Evolutionary conservation across 768 basidiomycete genomes (phyloP), one percentile per base, ranked within the genome.

Genomic region (Mycena belliarum): DNA sequence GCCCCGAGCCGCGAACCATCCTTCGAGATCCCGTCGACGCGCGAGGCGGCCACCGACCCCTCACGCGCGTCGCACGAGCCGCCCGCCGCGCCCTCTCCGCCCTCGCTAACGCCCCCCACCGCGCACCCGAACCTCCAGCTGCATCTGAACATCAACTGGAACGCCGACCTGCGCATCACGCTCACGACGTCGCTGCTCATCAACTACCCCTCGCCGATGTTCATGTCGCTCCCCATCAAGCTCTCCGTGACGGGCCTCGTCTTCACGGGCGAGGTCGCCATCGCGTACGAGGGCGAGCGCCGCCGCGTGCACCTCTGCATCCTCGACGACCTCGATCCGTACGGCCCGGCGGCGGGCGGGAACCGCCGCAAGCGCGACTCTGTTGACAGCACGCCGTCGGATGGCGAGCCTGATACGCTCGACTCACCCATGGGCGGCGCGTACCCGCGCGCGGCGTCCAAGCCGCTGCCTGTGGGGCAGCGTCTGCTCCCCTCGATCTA

Each of bases 161-260:
- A 87, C 50, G 93, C 95, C 11, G 87, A 97, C 70, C 79, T 98
- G 10, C 88, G 91, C 16, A 79, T 99, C 64, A 91, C 91, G 9
- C 80, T 99, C 53, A 87, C 91, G 28, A 98, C 97, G 0, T 95
- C 93, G 10, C 81, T 98, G 25, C 83, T 95, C 60, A 95, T 99
- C 73, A 97, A 99, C 74, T 98, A 98, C 70, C 97, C 97, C 6
- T 94, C 94, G 0, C 88, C 89, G 0, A 84, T 89, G 70, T 98
- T 99, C 80, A 98, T 99, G 95, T 88, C 92, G 15, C 82, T 99
- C 24, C 97, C 97, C 8, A 91, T 99, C 71, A 89, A 91, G 67
- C 86, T 98, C 52, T 89, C 88, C n/a, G 84, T 98, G 25, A 95
- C 89, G 0, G 92, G 93, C 1, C 79, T 98, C 56, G 78, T 94